Percentiles rank a stretch among this genome's conserved stretches.
Evolutionary conservation across 495 filamentous ascomycete species (phyloP).

Genomic region (Annulohypoxylon stygium): DNA sequence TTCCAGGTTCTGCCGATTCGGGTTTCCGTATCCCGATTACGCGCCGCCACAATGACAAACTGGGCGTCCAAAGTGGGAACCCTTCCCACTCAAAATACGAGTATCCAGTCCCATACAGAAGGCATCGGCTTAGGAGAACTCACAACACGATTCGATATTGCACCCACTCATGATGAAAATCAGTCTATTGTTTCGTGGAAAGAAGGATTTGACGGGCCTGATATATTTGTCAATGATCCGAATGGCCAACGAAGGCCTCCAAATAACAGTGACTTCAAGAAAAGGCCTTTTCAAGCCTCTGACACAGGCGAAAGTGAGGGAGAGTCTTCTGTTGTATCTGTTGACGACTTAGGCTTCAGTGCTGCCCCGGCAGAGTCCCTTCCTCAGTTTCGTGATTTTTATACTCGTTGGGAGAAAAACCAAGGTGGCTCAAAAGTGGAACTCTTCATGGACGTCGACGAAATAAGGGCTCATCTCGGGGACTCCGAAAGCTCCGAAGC

Average conservation of each 20-base stretch:
- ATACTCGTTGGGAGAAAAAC: neutral
- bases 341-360: neutral
- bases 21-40: neutral
- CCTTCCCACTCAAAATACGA: neutral
- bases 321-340: neutral
- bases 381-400: neutral
- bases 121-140: neutral
- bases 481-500: neutral
- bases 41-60: neutral
- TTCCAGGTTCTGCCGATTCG: neutral
- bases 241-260: neutral
- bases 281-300: neutral
- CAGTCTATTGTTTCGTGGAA: conserved; percentile 1
- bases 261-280: neutral
- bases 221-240: neutral
- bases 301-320: neutral
- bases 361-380: neutral
- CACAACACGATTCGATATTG: neutral
- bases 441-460: neutral
- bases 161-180: neutral
- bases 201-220: neutral
- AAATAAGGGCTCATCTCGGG: neutral
- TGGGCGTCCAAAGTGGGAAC: neutral
- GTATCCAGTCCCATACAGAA: neutral
- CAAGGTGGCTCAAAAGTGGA: neutral